Evolutionary conservation across 441 rosid genomes (phyloP), one percentile per base, ranked within the genome.

Genomic region (Pelargonium australe): DNA sequence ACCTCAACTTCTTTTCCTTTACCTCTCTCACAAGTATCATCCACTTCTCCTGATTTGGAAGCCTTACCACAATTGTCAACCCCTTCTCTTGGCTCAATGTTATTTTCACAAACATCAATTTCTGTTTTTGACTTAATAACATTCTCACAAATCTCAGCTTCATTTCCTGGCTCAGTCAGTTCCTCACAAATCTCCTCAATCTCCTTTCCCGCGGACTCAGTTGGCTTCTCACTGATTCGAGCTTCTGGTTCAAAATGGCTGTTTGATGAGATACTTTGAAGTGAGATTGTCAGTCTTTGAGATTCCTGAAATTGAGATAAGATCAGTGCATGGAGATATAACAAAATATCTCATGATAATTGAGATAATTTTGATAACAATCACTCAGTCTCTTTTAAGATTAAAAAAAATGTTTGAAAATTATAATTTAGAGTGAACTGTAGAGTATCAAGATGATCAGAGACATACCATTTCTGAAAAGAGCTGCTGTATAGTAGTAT

Each of bases 401-500:
- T n/a, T n/a, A n/a, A n/a, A n/a, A n/a, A 23, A 23, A 23, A 23
- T 23, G 25, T 23, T 23, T 23, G 25, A 23, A 23, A 23, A 23
- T 23, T 23, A 23, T 23, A 23, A 23, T 23, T 23, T 23, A 23
- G 4, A 34, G 4, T 0, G 61, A 55, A 55, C 5, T 5, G 25
- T 51, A 55, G 10, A 55, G 25, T 16, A 20, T 5, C 11, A 55
- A 44, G 3, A 9, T n/a, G n/a, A n/a, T n/a, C n/a, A n/a, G n/a
- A n/a, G 47, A 9, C 47, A 7, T 55, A 55, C 61, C 61, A 5
- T 55, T 5, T 55, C 23, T 55, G 9, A 20, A 55, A 55, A 55
- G 2, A 55, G 2, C 25, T 16, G 23, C 2, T 0, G 34, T 63
- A 71, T 55, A 34, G 72, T 62, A 12, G 70, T 8, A 28, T 80